Evolutionary conservation across 2,329 filamentous ascomycete species (phyloP).

Genomic region (Pseudocercospora cruenta): DNA sequence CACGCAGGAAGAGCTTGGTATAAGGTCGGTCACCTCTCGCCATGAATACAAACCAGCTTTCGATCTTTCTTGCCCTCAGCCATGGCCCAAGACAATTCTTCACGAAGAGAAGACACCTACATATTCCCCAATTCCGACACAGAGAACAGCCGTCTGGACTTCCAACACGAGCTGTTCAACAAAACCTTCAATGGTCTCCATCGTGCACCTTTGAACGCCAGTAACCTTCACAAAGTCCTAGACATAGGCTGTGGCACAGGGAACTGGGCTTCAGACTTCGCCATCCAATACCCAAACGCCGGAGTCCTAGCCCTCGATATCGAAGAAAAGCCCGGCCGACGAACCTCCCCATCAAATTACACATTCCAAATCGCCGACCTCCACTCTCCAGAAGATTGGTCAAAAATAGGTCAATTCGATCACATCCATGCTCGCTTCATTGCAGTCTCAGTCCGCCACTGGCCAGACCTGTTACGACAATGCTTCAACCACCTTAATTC

Average conservation of each 20-base stretch:
- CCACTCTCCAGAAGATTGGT: background rate
- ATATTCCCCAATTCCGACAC: background rate
- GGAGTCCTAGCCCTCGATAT: background rate
- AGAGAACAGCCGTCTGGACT: constrained; percentile 10
- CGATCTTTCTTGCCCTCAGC: no score
- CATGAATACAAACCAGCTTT: no score
- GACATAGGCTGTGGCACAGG: constrained; percentile 14
- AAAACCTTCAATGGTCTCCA: constrained; percentile 6
- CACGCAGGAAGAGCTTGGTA: no score
- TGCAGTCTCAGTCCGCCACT: background rate
- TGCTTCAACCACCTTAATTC: background rate
- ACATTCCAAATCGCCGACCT: constrained; percentile 2
- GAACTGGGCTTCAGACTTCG: constrained; percentile 13
- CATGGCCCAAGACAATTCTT: background rate
- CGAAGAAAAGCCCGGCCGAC: background rate
- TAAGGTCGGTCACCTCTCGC: no score
- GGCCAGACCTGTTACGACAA: background rate
- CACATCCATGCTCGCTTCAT: constrained; percentile 5
- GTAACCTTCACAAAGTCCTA: background rate
- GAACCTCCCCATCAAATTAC: background rate
- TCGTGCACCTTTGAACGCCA: background rate
- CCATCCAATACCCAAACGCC: background rate
- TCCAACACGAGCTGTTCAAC: constrained; percentile 8
- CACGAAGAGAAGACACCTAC: background rate
- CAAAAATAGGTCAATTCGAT: constrained; percentile 1